A percentile compares a stretch with the other conserved stretches of the same genome.
Evolutionary conservation across 306 rosid species (phyloP).

Genomic region (Pachyrhizus erosus): DNA sequence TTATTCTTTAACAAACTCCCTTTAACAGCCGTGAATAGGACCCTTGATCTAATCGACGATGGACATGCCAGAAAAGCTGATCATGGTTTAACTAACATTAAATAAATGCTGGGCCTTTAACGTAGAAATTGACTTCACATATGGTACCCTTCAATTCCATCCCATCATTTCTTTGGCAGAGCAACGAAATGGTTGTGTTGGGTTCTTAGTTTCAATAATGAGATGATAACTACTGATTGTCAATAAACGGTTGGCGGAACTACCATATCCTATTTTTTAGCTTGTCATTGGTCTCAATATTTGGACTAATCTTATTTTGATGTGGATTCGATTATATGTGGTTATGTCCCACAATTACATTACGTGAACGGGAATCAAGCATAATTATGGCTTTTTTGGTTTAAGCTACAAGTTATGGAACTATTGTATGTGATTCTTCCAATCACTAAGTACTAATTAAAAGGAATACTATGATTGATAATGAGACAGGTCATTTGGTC

Average conservation of each 20-base stretch:
- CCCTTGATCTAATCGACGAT: conserved; percentile 14
- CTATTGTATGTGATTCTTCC: conserved; percentile 29
- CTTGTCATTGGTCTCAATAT: neutral
- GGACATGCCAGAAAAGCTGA: conserved; percentile 25
- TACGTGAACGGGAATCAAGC: conserved; percentile 30
- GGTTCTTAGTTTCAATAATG: neutral
- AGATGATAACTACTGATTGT: conserved; percentile 27
- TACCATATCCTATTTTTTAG: conserved; percentile 2
- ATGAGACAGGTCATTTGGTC: conserved; percentile 34
- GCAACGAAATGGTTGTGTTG: neutral
- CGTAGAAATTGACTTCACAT: conserved; percentile 17
- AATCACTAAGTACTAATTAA: neutral
- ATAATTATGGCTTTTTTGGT: conserved; percentile 18
- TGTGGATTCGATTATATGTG: neutral
- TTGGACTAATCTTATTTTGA: neutral
- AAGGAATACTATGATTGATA: conserved; percentile 34
- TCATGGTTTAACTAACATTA: neutral
- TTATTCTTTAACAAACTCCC: neutral
- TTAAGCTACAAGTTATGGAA: conserved; percentile 9
- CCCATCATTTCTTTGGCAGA: neutral
- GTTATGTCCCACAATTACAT: conserved; percentile 35
- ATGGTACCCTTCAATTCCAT: conserved; percentile 1
- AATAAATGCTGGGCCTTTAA: neutral
- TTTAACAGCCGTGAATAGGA: neutral
- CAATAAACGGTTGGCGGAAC: conserved; percentile 28